Conservation (phyloP, 2,329 filamentous ascomycete genomes). For the Fusarium metavorans region DNA sequence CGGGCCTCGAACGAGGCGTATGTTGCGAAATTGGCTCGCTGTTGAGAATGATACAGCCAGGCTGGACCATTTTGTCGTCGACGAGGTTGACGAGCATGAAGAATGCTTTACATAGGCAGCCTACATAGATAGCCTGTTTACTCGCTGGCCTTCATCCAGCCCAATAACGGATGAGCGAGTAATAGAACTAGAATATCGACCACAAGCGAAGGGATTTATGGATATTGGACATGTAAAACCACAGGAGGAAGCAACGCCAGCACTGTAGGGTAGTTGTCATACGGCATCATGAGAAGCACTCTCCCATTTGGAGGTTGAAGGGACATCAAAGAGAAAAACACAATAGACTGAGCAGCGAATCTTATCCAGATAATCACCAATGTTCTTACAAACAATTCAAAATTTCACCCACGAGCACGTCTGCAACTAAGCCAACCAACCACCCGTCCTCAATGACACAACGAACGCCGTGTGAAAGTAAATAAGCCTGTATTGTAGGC, state of each 20-base stretch:
- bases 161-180: background rate
- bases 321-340: background rate
- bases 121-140: too few species aligned
- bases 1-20: constrained; percentile 39
- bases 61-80: background rate
- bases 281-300: background rate
- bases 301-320: background rate
- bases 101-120: too few species aligned
- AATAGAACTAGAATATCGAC: background rate
- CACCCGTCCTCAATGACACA: background rate
- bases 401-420: background rate
- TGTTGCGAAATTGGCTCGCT: background rate
- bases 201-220: background rate
- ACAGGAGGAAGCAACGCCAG: background rate
- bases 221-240: background rate
- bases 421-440: background rate
- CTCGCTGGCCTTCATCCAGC: too few species aligned
- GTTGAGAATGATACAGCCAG: background rate
- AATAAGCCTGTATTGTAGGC: background rate
- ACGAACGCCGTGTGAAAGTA: background rate
- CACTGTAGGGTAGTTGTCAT: background rate
- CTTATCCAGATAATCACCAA: background rate
- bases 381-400: background rate
- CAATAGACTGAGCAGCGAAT: background rate
- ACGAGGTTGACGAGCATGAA: too few species aligned